These are phyloP conservation scores for Erodium chrysanthum DNA, from an alignment of 441 rosid species.

Conservation along the genomic window DNA sequence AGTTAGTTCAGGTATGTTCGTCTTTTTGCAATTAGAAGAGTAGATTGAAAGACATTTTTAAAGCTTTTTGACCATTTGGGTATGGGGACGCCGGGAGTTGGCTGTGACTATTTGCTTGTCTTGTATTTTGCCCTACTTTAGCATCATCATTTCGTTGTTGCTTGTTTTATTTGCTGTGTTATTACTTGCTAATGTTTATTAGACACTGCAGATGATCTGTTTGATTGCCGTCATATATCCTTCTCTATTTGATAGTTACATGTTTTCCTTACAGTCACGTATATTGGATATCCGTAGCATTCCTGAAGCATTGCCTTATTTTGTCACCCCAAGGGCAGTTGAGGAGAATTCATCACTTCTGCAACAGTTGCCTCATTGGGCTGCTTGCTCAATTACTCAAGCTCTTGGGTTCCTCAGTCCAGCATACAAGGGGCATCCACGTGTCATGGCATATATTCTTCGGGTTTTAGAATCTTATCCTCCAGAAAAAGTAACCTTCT, in stretches of 20 bases:
- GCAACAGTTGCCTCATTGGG: constrained; percentile 98
- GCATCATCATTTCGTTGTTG: not conserved
- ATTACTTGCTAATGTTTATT: not conserved
- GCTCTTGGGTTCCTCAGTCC: constrained; percentile 90
- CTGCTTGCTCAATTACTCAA: constrained; percentile 89
- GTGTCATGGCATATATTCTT: constrained; percentile 98
- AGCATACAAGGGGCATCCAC: constrained; percentile 87
- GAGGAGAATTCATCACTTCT: constrained; percentile 78
- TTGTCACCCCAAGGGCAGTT: constrained; percentile 85
- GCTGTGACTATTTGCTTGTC: not conserved
- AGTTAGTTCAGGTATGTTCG: constrained; percentile 70
- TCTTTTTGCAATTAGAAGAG: constrained; percentile 10
- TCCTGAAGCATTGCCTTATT: constrained; percentile 88
- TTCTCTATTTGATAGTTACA: constrained; percentile 7
- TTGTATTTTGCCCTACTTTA: not conserved
- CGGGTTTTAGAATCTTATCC: constrained; percentile 96
- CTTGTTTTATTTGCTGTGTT: not conserved
- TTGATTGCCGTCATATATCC: not conserved
- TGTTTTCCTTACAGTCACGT: constrained; percentile 42
- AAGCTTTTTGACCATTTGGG: not conserved
- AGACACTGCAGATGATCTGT: not conserved
- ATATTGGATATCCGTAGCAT: constrained; percentile 62
- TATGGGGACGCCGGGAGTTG: too few species aligned
- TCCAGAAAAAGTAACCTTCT: constrained; percentile 87
- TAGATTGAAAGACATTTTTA: not conserved